Percentiles rank a stretch among this genome's conserved stretches.
Conservation (phyloP, 2,329 filamentous ascomycete genomes). For the Fusarium sp. region DNA sequence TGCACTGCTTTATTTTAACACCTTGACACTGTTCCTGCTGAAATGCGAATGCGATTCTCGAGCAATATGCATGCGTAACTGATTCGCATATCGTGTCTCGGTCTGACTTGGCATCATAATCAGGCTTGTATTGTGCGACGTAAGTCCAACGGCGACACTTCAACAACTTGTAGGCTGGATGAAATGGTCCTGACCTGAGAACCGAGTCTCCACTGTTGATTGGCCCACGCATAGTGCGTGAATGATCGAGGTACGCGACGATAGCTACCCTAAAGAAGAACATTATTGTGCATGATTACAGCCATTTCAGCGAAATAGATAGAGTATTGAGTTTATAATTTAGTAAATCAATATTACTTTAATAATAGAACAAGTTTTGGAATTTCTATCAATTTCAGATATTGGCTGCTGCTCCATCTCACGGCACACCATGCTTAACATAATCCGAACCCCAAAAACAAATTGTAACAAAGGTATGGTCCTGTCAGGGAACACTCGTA, state of each 20-base stretch:
- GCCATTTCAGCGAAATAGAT: background rate
- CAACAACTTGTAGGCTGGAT: background rate
- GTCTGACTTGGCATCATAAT: background rate
- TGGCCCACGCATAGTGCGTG: background rate
- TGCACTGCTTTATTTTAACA: background rate
- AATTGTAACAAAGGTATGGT: rapidly evolving
- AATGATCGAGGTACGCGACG: background rate
- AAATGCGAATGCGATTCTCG: background rate
- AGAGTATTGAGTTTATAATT: rapidly evolving
- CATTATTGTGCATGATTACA: background rate
- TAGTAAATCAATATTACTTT: rapidly evolving
- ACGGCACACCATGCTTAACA: rapidly evolving
- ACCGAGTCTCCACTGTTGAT: background rate
- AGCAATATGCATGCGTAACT: background rate
- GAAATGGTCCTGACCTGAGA: background rate
- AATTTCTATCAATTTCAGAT: rapidly evolving
- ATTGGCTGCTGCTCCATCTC: background rate
- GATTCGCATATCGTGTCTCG: background rate
- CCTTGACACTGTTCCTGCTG: background rate
- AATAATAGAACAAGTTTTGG: background rate
- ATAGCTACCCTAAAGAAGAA: background rate
- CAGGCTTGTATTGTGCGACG: background rate
- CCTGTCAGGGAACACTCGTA: rapidly evolving
- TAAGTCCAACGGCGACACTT: background rate
- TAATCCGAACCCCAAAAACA: rapidly evolving